Conservation (phyloP, 805 yeast genomes). For the Kuraishia piskuri region DNA sequence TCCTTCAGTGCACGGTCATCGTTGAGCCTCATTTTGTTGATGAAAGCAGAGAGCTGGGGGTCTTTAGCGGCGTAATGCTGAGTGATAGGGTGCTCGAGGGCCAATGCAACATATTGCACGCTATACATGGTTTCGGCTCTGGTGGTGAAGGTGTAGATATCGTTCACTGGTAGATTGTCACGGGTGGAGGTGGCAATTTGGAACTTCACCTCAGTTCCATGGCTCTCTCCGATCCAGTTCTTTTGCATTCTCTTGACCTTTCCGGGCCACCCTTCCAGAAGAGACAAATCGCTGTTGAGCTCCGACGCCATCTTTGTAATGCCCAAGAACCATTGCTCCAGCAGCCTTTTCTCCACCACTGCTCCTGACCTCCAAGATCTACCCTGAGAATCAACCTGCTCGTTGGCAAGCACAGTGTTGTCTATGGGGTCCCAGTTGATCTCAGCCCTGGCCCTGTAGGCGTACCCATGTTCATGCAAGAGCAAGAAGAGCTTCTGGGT, state of each 20-base stretch:
- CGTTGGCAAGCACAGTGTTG: slow-evolving; percentile 89
- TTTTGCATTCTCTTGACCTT: slow-evolving; percentile 86
- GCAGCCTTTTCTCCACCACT: slow-evolving; percentile 66
- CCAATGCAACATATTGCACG: slow-evolving; percentile 75
- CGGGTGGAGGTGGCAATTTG: slow-evolving; percentile 15
- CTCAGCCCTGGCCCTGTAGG: slow-evolving; percentile 78
- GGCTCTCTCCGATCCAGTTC: slow-evolving; percentile 89
- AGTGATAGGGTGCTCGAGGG: slow-evolving; percentile 62
- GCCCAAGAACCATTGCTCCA: slow-evolving; percentile 91
- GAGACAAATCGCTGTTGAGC: slow-evolving; percentile 53
- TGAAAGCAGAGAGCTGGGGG: slow-evolving; percentile 33
- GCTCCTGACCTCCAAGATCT: slow-evolving; percentile 98
- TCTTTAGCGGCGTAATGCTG: slow-evolving; percentile 28
- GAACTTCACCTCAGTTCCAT: slow-evolving; percentile 67
- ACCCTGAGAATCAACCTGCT: slow-evolving; percentile 89
- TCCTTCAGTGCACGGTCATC: slow-evolving; percentile 41
- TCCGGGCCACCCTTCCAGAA: slow-evolving; percentile 73
- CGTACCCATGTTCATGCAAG: slow-evolving; percentile 67
- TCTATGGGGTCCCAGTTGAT: slow-evolving; percentile 99
- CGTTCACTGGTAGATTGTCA: slow-evolving; percentile 10
- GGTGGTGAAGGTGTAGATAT: slow-evolving; percentile 66
- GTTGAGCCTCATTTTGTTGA: slow-evolving; percentile 19
- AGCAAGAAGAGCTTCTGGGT: slow-evolving; percentile 81
- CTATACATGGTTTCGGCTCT: slow-evolving; percentile 83
- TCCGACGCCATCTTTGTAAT: slow-evolving; percentile 75